A percentile compares a stretch with the other conserved stretches of the same genome.
phyloP scores from a whole-genome alignment of 805 yeast genomes.

The Torulaspora maleeae region DNA sequence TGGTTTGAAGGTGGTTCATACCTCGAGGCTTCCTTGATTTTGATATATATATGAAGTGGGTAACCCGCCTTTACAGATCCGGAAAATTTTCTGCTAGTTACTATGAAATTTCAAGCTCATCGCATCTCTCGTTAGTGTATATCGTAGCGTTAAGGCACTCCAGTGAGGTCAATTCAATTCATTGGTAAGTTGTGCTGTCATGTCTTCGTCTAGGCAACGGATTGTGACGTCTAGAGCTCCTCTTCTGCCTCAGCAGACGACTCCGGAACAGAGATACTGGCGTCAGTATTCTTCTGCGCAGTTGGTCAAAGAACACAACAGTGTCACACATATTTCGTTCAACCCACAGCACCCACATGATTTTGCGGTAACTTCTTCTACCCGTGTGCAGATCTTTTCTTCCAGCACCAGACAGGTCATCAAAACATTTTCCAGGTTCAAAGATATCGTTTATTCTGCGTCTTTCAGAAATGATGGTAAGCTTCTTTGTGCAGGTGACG shows the following conservation, averaged over 20 bases:
- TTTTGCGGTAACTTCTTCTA: constrained; percentile 87
- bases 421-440: constrained; percentile 81
- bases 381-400: constrained; percentile 87
- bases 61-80: constrained; percentile 2
- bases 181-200: constrained; percentile 22
- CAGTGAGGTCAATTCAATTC: background rate
- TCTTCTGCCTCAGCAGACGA: constrained; percentile 68
- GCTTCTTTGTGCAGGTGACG: constrained; percentile 89
- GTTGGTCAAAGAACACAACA: constrained; percentile 86
- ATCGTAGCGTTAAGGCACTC: background rate
- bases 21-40: background rate
- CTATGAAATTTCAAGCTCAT: constrained; percentile 5
- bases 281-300: constrained; percentile 80
- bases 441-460: constrained; percentile 87
- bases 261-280: constrained; percentile 95
- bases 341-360: constrained; percentile 84
- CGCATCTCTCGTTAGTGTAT: background rate
- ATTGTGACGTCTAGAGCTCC: constrained; percentile 64
- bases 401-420: constrained; percentile 90
- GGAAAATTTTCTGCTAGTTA: constrained; percentile 6
- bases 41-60: background rate
- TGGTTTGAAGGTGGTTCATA: background rate
- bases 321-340: constrained; percentile 82
- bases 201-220: constrained; percentile 72
- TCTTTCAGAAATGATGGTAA: constrained; percentile 91